These are phyloP conservation scores for Pseudopithomyces maydicus DNA, from an alignment of 2,329 filamentous ascomycete species.

Conservation along the genomic window DNA sequence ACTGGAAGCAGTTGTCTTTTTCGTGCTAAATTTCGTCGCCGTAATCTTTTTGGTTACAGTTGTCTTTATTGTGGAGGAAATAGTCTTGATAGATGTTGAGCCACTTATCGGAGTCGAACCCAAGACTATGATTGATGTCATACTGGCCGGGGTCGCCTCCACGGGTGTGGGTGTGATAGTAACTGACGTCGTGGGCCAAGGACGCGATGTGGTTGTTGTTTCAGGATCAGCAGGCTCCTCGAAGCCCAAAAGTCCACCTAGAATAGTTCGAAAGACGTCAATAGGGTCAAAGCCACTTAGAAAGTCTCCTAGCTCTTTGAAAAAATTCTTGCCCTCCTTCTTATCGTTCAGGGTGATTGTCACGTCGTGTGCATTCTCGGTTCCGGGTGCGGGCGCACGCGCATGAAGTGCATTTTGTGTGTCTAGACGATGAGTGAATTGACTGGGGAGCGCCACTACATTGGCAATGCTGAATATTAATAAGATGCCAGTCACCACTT, in stretches of 20 bases:
- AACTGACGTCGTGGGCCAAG: constrained; percentile 2
- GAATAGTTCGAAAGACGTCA: constrained; percentile 10
- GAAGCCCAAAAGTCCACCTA: constrained; percentile 3
- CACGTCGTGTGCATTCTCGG: not conserved
- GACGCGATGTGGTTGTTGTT: not conserved
- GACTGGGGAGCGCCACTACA: not conserved
- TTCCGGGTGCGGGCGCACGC: not conserved
- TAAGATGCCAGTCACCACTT: constrained; percentile 5
- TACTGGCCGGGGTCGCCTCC: not conserved
- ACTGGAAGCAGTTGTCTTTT: not conserved
- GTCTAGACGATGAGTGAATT: not conserved
- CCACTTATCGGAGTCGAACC: not conserved
- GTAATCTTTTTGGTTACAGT: not conserved
- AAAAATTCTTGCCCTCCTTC: constrained; percentile 13
- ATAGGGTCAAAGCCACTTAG: constrained; percentile 7
- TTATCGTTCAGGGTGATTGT: not conserved
- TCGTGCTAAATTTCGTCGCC: not conserved
- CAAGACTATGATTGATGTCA: not conserved
- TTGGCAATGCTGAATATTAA: constrained; percentile 2
- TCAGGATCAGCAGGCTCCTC: not conserved
- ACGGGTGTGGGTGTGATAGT: constrained; percentile 2
- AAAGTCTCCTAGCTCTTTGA: constrained; percentile 10
- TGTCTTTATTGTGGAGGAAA: not conserved
- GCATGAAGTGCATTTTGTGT: not conserved
- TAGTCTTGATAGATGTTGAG: not conserved